A percentile compares a stretch with the other conserved stretches of the same genome.
Conservation (phyloP, 2,329 filamentous ascomycete species). For the Fusarium citri region DNA sequence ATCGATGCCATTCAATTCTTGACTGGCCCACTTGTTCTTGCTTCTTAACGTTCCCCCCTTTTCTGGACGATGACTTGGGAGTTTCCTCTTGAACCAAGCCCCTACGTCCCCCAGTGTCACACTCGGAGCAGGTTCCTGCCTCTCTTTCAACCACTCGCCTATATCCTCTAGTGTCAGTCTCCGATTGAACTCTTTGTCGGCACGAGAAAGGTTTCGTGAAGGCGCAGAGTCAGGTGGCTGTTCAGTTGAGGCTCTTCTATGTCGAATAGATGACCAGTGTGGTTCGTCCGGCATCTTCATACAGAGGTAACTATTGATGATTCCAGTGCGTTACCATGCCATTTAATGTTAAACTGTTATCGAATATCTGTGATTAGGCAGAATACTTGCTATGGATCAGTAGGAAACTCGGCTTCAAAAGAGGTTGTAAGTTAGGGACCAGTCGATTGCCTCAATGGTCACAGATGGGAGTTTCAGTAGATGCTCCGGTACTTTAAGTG, state of each 20-base stretch:
- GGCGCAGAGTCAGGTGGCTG: not conserved
- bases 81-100: conserved; percentile 58
- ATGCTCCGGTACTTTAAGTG: not conserved
- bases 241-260: not conserved
- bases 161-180: conserved; percentile 38
- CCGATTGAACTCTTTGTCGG: not conserved
- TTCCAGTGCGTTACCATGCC: not conserved
- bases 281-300: conserved; percentile 9
- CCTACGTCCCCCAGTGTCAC: conserved; percentile 45
- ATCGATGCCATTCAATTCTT: conserved; percentile 16
- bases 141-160: conserved; percentile 56
- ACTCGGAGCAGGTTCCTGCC: conserved; percentile 15
- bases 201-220: not conserved
- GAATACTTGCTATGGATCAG: not conserved
- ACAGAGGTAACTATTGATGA: not conserved
- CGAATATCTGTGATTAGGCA: not conserved
- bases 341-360: not conserved
- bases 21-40: conserved; percentile 46
- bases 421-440: not conserved
- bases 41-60: conserved; percentile 60
- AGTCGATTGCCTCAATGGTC: not conserved
- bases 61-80: conserved; percentile 63
- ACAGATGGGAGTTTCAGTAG: not conserved
- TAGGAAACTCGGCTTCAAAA: not conserved
- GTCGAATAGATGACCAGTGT: conserved; percentile 24